Conservation (phyloP, 495 filamentous ascomycete species). For the Pyrenula aspistea region DNA sequence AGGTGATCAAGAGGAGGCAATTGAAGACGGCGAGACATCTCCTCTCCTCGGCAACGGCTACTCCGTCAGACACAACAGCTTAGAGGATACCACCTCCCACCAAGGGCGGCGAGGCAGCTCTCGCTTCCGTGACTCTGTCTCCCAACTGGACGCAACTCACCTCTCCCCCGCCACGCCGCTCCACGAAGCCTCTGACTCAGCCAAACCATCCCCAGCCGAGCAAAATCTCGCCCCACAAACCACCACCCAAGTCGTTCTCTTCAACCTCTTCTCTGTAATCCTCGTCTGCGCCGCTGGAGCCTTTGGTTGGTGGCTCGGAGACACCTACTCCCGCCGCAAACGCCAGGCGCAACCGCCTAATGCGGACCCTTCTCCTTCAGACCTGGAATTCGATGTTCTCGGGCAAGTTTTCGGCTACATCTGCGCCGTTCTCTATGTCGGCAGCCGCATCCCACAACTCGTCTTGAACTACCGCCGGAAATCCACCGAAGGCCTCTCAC, state of each 20-base stretch:
- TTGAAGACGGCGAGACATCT: conserved; percentile 1
- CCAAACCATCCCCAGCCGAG: conserved; percentile 5
- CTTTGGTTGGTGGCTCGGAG: conserved; percentile 72
- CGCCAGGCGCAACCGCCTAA: conserved; percentile 3
- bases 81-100: not conserved
- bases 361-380: conserved; percentile 4
- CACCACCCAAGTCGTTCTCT: conserved; percentile 47
- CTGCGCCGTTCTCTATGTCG: conserved; percentile 79
- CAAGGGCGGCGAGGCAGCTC: not conserved
- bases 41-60: conserved; percentile 8
- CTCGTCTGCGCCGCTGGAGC: conserved; percentile 76
- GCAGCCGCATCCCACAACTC: conserved; percentile 76
- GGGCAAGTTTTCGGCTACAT: conserved; percentile 83
- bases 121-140: conserved; percentile 19
- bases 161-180: conserved; percentile 73
- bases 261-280: conserved; percentile 59
- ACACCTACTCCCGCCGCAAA: conserved; percentile 14
- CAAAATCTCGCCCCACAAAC: conserved; percentile 20
- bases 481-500: conserved; percentile 77
- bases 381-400: conserved; percentile 52
- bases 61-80: conserved; percentile 8
- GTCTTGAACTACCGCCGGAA: conserved; percentile 83
- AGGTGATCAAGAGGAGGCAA: conserved; percentile 5
- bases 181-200: conserved; percentile 21
- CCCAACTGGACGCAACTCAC: conserved; percentile 40